Conservation (phyloP, 257 asterid species). For the Capsicum rhomboideum region DNA sequence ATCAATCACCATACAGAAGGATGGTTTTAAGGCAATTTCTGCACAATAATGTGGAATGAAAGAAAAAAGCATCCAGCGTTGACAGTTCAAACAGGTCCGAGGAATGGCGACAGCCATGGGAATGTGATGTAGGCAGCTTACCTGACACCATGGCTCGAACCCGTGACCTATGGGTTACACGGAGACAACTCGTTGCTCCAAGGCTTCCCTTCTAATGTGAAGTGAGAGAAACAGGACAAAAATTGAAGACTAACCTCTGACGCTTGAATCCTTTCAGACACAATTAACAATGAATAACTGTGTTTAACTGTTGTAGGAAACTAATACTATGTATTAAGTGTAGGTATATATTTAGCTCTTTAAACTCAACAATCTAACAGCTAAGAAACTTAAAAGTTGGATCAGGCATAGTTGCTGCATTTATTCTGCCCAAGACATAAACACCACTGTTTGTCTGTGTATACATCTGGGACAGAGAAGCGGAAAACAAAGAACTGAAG, state of each 20-base stretch:
- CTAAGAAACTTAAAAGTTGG: background rate
- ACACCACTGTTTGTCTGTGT: background rate
- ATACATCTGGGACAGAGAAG: background rate
- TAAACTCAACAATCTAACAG: background rate
- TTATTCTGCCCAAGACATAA: background rate
- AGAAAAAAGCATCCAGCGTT: background rate
- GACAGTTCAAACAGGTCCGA: background rate
- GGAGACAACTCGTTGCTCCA: background rate
- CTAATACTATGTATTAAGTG: background rate
- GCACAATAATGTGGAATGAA: background rate
- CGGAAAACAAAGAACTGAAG: background rate
- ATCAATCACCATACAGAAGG: background rate
- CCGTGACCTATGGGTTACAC: background rate
- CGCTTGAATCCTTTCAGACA: background rate
- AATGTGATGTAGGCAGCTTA: background rate
- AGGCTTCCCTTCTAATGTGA: background rate
- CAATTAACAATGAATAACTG: background rate
- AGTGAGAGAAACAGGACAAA: background rate
- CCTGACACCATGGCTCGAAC: background rate
- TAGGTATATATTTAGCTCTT: background rate
- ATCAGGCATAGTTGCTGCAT: background rate
- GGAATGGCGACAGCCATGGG: background rate
- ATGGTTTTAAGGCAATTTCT: background rate
- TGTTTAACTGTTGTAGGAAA: background rate
- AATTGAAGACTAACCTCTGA: background rate